Percentiles rank a stretch among this genome's conserved stretches.
These are phyloP conservation scores for Hypholoma sublateritium DNA, from an alignment of 768 basidiomycete genomes.

Conservation along the genomic window DNA sequence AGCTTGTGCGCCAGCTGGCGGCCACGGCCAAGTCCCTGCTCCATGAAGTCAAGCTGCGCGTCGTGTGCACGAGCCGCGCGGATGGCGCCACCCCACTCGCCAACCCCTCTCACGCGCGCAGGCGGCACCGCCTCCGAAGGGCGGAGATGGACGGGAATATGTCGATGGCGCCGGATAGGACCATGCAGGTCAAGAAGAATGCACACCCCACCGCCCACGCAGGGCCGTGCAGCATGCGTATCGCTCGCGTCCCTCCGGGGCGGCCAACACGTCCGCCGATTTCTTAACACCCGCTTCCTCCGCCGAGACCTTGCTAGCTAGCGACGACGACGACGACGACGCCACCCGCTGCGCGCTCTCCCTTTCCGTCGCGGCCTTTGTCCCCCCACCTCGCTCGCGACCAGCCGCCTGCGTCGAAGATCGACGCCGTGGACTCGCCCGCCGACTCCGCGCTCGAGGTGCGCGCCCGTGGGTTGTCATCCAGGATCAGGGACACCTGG, in stretches of 20 bases:
- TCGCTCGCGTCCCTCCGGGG: slow-evolving; percentile 16
- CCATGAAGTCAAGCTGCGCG: slow-evolving; percentile 74
- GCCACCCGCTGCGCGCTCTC: slow-evolving; percentile 22
- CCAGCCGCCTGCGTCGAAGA: slow-evolving; percentile 18
- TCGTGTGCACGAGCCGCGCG: slow-evolving; percentile 21
- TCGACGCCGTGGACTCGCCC: slow-evolving; percentile 40
- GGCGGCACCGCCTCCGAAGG: no score
- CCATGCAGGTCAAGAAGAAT: no score
- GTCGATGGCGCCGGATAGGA: no score
- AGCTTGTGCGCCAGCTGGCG: slow-evolving; percentile 80
- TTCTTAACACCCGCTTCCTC: not conserved
- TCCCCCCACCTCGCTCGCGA: slow-evolving; percentile 16
- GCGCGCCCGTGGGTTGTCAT: slow-evolving; percentile 41
- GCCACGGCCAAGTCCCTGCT: slow-evolving; percentile 71
- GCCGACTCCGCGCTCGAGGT: slow-evolving; percentile 48
- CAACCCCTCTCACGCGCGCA: no score
- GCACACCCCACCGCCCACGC: slow-evolving; percentile 35
- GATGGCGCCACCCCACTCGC: no score
- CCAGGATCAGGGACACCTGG: slow-evolving; percentile 48
- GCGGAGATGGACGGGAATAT: no score
- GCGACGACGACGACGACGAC: slow-evolving; percentile 62
- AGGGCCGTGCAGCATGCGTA: slow-evolving; percentile 9
- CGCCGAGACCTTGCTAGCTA: slow-evolving; percentile 29
- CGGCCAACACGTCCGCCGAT: not conserved
- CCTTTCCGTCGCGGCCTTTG: not conserved